Evolutionary conservation across 805 yeast species (phyloP).

Genomic region (Blastobotrys muscicola): DNA sequence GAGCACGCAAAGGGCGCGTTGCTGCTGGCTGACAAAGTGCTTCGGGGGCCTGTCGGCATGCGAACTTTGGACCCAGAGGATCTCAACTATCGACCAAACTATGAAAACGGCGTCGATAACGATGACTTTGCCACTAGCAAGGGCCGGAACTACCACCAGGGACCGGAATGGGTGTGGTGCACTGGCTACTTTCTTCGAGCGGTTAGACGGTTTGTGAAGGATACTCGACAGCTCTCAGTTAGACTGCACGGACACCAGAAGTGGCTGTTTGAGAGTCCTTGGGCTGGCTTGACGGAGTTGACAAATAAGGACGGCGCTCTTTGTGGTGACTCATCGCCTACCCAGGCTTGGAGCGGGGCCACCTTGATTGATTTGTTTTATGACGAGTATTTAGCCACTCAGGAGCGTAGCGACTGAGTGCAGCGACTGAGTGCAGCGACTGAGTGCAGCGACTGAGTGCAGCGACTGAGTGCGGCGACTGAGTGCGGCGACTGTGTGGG

Average conservation of each 20-base stretch:
- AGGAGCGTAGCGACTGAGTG: not conserved
- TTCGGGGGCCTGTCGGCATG: constrained; percentile 90
- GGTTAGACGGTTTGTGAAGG: constrained; percentile 42
- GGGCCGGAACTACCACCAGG: constrained; percentile 96
- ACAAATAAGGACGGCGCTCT: constrained; percentile 79
- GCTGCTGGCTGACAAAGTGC: constrained; percentile 54
- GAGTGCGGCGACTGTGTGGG: no score
- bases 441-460: no score
- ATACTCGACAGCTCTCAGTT: constrained; percentile 49
- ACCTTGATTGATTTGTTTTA: constrained; percentile 72
- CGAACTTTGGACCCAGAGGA: constrained; percentile 88
- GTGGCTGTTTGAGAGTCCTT: constrained; percentile 67
- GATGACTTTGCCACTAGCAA: constrained; percentile 86
- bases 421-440: not conserved
- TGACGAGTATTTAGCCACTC: constrained; percentile 32
- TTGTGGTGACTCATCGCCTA: constrained; percentile 83
- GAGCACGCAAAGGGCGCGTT: constrained; percentile 56
- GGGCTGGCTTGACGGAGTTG: constrained; percentile 92
- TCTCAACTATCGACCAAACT: constrained; percentile 84
- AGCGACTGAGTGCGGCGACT: no score
- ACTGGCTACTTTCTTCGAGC: constrained; percentile 85
- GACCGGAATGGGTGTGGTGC: constrained; percentile 98
- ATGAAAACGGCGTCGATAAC: constrained; percentile 68
- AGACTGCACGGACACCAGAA: constrained; percentile 55
- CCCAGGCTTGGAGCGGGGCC: constrained; percentile 95